Base-by-base conservation (phyloP, 176 grass and related monocot species). In the Triticum urartu region DNA sequence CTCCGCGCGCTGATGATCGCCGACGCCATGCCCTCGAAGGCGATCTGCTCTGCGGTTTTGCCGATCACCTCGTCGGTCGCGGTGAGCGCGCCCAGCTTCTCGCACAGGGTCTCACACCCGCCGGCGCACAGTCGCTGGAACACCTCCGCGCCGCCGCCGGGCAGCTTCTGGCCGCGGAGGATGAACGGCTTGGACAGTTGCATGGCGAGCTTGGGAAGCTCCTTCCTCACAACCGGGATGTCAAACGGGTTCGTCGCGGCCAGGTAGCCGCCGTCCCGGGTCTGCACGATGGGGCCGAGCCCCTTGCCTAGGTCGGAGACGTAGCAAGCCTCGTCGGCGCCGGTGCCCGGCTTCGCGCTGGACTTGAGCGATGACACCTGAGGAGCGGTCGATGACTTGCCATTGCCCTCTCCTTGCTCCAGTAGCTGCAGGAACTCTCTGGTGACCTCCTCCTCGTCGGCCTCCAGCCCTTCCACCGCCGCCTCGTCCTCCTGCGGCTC, bases 41-140 rank as follows among this genome's bases (percentile, higher is more conserved):
- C 96, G 64, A 95, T 92, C 22, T 98, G 96, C 69, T 95, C 96
- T 0, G 96, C 96, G 1, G 93, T 98, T 85, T 98, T 98, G 26
- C 93, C 96, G 33, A 88, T 72, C n/a, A 95, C 66, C 24, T 98
- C 96, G 75, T 98, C 96, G 52, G 93, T 92, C 3, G 91, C 28
- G 9, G 83, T 42, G 22, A 98, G 82, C n/a, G 62, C 65, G 11
- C 62, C 73, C 1, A 98, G 75, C 84, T 92, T 92, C 1, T 48
- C 50, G 1, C 85, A 58, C 20, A 95, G 34, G 5, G 88, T 78
- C 15, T 95, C 93, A 0, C 67, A 87, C 1, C 92, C 97, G 0
- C 72, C 54, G 1, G 79, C 59, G 34, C 93, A 91, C 30, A 98
- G 64, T 18, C 79, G 75, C n/a, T 95, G 90, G 75, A 98, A 95